Evolutionary conservation across 1,284 basidiomycete genomes (phyloP).

Genomic region (Chalciporus sp.): DNA sequence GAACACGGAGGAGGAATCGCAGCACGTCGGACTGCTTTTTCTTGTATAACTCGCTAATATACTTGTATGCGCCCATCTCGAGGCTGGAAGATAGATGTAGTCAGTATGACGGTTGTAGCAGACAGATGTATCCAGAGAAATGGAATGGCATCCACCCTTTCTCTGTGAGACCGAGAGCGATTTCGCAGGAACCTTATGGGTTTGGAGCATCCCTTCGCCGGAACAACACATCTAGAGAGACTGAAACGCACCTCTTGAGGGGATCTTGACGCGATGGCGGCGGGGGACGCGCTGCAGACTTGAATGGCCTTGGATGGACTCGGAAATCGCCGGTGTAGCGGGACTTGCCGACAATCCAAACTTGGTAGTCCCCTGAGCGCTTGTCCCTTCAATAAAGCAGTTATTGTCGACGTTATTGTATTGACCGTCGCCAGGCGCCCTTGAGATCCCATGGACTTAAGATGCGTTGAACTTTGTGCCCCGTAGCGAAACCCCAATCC

Average conservation of each 20-base stretch:
- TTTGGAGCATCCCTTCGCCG: neutral
- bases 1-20: conserved; percentile 97
- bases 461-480: conserved; percentile 6
- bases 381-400: neutral
- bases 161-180: conserved; percentile 6
- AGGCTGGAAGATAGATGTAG: conserved; percentile 23
- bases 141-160: conserved; percentile 30
- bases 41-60: conserved; percentile 95
- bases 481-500: neutral
- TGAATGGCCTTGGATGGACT: neutral
- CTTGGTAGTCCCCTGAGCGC: neutral
- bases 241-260: conserved; percentile 33
- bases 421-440: conserved; percentile 27
- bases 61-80: conserved; percentile 93
- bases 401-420: conserved; percentile 11
- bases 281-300: neutral
- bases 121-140: conserved; percentile 20
- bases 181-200: conserved; percentile 12
- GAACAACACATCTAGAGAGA: conserved; percentile 4
- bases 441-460: conserved; percentile 16
- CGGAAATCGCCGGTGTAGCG: conserved; percentile 26
- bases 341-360: conserved; percentile 25
- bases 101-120: conserved; percentile 20
- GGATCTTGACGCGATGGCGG: conserved; percentile 18
- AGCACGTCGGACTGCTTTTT: conserved; percentile 98